A percentile compares a stretch with the other conserved stretches of the same genome.
Conservation (phyloP, 78 protist species). For the Dictyostelium intermedium region DNA sequence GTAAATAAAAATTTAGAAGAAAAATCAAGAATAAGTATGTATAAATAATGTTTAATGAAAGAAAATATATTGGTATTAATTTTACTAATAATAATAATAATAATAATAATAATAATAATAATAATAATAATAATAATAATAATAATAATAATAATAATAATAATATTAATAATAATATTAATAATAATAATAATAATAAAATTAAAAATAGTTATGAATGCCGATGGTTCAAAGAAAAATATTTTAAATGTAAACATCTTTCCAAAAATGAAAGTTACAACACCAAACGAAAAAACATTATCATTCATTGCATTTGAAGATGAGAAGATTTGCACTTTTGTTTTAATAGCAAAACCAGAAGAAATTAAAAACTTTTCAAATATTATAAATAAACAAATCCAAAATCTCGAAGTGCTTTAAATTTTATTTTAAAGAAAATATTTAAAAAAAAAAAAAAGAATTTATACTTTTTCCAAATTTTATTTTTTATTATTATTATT, state of each 20-base stretch:
- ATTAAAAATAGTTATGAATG: slow-evolving; percentile 32
- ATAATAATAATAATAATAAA: too few species aligned
- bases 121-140: background rate
- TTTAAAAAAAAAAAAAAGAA: background rate
- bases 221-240: slow-evolving; percentile 59
- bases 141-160: background rate
- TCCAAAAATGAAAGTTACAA: slow-evolving; percentile 15
- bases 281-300: slow-evolving; percentile 58
- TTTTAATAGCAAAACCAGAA: slow-evolving; percentile 36
- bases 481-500: background rate
- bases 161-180: background rate
- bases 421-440: background rate
- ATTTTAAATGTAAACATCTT: slow-evolving; percentile 45
- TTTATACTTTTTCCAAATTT: background rate
- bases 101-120: background rate
- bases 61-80: background rate
- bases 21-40: slow-evolving; percentile 63
- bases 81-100: background rate
- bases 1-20: slow-evolving; percentile 33
- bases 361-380: slow-evolving; percentile 19
- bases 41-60: background rate
- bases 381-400: slow-evolving; percentile 15
- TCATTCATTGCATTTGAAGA: slow-evolving; percentile 36
- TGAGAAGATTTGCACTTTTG: slow-evolving; percentile 2
- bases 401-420: background rate